Evolutionary conservation across 805 yeast genomes (phyloP).

Genomic region (Sugiyamaella mastotermitis): DNA sequence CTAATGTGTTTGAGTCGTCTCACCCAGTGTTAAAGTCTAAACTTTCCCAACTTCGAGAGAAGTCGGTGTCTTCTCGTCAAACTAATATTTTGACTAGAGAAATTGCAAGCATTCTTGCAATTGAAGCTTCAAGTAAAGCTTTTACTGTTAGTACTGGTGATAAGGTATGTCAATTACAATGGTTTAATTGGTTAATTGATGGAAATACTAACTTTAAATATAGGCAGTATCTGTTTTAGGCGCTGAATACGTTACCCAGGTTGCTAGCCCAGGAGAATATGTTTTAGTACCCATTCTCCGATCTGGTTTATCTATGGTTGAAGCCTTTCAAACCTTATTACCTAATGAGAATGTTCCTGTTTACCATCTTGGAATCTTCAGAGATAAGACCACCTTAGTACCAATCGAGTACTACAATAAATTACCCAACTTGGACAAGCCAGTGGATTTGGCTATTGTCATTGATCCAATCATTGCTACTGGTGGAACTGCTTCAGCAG

Average conservation of each 20-base stretch:
- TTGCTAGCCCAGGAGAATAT: conserved; percentile 17
- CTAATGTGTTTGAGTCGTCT: conserved; percentile 18
- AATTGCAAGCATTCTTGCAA: conserved; percentile 24
- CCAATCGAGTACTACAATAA: conserved; percentile 32
- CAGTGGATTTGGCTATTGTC: conserved; percentile 24
- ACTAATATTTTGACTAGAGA: conserved; percentile 20
- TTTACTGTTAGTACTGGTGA: conserved; percentile 15
- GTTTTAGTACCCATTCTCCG: conserved; percentile 29
- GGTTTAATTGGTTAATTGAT: too few relatives aligned
- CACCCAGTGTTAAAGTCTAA: conserved; percentile 25
- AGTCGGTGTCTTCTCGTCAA: conserved; percentile 15
- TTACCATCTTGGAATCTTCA: conserved; percentile 30
- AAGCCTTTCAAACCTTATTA: conserved; percentile 23
- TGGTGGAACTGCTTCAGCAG: conserved; percentile 32
- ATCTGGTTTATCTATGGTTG: conserved; percentile 29
- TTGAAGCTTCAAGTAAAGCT: conserved; percentile 20
- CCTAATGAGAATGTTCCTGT: conserved; percentile 27
- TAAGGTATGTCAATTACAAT: background rate
- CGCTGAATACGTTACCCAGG: conserved; percentile 9
- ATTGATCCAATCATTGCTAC: conserved; percentile 32
- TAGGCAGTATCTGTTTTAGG: conserved; percentile 11
- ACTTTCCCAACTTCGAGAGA: conserved; percentile 23
- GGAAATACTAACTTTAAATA: background rate
- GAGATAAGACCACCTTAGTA: conserved; percentile 26
- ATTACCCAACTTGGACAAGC: conserved; percentile 21